Conservation (phyloP, 345 rosid genomes). For the Linum lewisii region DNA sequence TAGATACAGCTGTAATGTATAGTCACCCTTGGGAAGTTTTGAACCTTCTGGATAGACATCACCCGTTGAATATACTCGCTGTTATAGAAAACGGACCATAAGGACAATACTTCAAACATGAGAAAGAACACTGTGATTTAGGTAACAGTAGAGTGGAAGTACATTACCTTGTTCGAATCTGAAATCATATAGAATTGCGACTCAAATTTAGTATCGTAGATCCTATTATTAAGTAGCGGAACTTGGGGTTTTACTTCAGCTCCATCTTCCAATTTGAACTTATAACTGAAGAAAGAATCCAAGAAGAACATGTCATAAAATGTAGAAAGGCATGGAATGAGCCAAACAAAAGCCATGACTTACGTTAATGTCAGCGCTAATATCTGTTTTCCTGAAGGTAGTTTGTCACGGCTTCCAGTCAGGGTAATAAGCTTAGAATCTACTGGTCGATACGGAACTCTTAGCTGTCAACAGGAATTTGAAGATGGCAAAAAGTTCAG, state of each 20-base stretch:
- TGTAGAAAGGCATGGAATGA: constrained; percentile 1
- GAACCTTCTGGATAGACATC: constrained; percentile 74
- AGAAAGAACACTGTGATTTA: not conserved
- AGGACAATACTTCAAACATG: not conserved
- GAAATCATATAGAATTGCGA: constrained; percentile 94
- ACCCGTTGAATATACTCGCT: constrained; percentile 85
- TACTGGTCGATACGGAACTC: constrained; percentile 78
- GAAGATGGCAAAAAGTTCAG: constrained; percentile 1
- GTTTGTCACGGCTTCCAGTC: constrained; percentile 59
- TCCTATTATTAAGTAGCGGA: constrained; percentile 85
- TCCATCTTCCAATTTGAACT: constrained; percentile 87
- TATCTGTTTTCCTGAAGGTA: constrained; percentile 88
- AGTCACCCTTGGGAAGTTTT: constrained; percentile 94
- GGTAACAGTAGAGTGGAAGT: not conserved
- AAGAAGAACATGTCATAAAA: not conserved
- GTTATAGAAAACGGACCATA: constrained; percentile 7
- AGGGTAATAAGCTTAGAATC: constrained; percentile 69
- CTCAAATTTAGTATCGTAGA: constrained; percentile 94
- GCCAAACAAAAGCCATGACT: constrained; percentile 22
- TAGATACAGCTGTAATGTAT: constrained; percentile 59
- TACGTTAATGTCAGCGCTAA: constrained; percentile 81
- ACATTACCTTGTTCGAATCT: constrained; percentile 75
- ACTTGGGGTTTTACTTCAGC: constrained; percentile 78
- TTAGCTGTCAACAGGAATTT: constrained; percentile 36
- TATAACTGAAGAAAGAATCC: constrained; percentile 59